A percentile compares a stretch with the other conserved stretches of the same genome.
phyloP scores from a whole-genome alignment of 106 monocot genomes.

The Ottelia alismoides region DNA sequence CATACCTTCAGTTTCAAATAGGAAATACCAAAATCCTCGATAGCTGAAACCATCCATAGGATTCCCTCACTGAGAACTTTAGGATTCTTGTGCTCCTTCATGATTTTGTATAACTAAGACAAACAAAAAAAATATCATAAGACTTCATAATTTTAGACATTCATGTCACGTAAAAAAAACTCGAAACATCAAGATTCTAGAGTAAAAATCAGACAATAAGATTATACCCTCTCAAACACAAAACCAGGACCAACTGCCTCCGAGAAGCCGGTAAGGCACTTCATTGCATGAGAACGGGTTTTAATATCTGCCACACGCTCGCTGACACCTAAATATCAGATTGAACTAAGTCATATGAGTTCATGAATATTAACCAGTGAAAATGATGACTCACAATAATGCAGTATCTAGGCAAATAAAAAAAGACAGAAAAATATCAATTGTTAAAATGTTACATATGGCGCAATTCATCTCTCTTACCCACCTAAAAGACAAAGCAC shows the following conservation, averaged over 20 bases:
- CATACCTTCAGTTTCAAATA: constrained; percentile 84
- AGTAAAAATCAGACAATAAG: too few relatives aligned
- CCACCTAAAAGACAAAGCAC: constrained; percentile 81
- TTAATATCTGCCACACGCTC: constrained; percentile 99
- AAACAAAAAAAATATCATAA: neutral
- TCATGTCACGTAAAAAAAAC: too few relatives aligned
- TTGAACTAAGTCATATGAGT: too few relatives aligned
- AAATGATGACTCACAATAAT: too few relatives aligned
- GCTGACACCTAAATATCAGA: constrained; percentile 69
- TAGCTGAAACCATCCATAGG: constrained; percentile 94
- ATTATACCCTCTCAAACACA: constrained; percentile 79
- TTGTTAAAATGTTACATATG: too few relatives aligned
- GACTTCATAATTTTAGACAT: too few relatives aligned
- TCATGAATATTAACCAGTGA: too few relatives aligned
- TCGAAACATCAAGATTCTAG: too few relatives aligned
- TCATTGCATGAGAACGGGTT: constrained; percentile 93
- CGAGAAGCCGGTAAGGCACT: constrained; percentile 88
- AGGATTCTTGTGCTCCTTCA: constrained; percentile 98
- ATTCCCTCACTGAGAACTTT: constrained; percentile 98
- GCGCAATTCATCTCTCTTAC: too few relatives aligned
- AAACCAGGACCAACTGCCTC: constrained; percentile 98
- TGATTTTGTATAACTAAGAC: constrained; percentile 86
- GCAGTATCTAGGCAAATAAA: too few relatives aligned
- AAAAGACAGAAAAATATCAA: too few relatives aligned
- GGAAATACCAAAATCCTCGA: constrained; percentile 94